A percentile compares a stretch with the other conserved stretches of the same genome.
Evolutionary conservation across 148 eudicot genomes (phyloP).

Genomic region (Silene conica): DNA sequence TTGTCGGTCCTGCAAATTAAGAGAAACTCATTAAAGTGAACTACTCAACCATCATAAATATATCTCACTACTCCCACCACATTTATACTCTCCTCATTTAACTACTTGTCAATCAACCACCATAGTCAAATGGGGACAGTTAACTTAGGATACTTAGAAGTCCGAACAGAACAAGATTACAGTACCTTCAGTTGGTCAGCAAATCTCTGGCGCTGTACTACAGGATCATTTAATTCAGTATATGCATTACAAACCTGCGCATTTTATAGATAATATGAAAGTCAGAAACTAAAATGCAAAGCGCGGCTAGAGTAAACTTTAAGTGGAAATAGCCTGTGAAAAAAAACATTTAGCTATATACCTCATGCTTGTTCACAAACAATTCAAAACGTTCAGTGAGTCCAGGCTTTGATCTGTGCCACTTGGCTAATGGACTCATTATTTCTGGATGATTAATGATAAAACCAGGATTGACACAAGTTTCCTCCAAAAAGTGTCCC

Average conservation of each 20-base stretch:
- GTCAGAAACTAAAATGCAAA: background rate
- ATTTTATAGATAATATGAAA: background rate
- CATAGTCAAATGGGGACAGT: background rate
- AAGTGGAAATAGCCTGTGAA: background rate
- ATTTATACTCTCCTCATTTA: background rate
- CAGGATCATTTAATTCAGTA: conserved; percentile 92
- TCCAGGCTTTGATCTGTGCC: conserved; percentile 93
- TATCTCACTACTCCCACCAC: background rate
- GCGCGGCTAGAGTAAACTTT: background rate
- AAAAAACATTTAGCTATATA: conserved; percentile 25
- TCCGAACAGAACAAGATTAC: background rate
- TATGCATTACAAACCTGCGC: conserved; percentile 87
- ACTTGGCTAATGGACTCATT: conserved; percentile 97
- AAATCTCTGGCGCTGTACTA: conserved; percentile 88
- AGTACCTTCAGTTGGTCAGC: conserved; percentile 95
- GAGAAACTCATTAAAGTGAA: background rate
- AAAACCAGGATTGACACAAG: conserved; percentile 80
- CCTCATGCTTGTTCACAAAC: conserved; percentile 92
- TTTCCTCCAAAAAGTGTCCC: conserved; percentile 92
- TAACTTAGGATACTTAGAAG: background rate
- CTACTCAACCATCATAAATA: background rate
- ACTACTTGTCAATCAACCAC: background rate
- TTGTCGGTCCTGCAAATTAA: conserved; percentile 69
- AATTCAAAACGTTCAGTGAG: conserved; percentile 88
- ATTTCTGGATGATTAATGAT: conserved; percentile 93